A percentile compares a stretch with the other conserved stretches of the same genome.
Conservation (phyloP, 1,139 yeast genomes). For the Pichiaceae sp. region DNA sequence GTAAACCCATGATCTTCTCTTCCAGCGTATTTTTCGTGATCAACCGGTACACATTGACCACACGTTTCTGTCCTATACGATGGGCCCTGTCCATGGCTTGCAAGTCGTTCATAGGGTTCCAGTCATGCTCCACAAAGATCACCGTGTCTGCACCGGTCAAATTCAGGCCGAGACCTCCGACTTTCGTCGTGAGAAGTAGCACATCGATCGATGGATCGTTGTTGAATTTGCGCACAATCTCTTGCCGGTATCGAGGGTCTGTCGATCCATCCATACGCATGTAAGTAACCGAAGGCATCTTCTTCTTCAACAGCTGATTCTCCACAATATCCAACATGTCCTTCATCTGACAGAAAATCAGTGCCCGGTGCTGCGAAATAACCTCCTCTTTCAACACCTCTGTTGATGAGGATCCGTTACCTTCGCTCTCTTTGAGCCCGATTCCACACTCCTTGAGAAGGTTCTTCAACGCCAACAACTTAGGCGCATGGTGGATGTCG, state of each 20-base stretch:
- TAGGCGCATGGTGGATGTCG: constrained; percentile 85
- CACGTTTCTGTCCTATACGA: constrained; percentile 90
- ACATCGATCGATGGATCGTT: constrained; percentile 97
- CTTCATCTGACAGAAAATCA: constrained; percentile 91
- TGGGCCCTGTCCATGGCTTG: constrained; percentile 99
- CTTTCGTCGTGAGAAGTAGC: constrained; percentile 85
- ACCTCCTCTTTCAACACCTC: constrained; percentile 44
- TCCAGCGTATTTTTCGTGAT: constrained; percentile 90
- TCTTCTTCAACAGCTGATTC: constrained; percentile 71
- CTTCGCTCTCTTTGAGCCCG: constrained; percentile 36
- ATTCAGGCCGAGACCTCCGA: constrained; percentile 95
- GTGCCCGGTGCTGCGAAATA: constrained; percentile 90
- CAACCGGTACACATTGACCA: constrained; percentile 72
- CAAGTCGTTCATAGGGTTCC: constrained; percentile 99
- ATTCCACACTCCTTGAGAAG: constrained; percentile 90
- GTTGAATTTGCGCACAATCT: constrained; percentile 85
- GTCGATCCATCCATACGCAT: constrained; percentile 94
- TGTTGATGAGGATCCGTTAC: background rate
- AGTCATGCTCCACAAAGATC: constrained; percentile 96
- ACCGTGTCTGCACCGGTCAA: constrained; percentile 99
- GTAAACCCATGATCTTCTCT: constrained; percentile 97
- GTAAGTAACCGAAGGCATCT: constrained; percentile 86
- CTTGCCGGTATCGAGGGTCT: constrained; percentile 87
- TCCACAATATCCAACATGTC: constrained; percentile 98
- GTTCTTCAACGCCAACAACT: constrained; percentile 73